Conservation (phyloP, 257 asterid genomes). For the Solanum bukasovii region DNA sequence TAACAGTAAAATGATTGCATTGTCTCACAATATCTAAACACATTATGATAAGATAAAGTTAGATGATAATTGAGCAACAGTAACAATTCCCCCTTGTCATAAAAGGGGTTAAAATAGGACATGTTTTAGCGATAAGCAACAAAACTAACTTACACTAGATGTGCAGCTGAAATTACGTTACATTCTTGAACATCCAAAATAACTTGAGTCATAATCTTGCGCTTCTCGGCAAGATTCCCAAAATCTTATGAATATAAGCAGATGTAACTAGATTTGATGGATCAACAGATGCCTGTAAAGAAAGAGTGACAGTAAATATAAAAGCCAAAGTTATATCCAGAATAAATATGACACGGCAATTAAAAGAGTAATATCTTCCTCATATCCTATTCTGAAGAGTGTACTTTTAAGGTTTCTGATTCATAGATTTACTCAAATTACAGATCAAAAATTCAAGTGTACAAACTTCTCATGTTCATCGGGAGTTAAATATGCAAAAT, state of each 20-base stretch:
- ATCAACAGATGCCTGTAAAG: constrained; percentile 38
- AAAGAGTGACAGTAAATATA: not conserved
- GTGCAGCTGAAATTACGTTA: not conserved
- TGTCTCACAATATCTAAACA: not conserved
- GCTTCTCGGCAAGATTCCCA: constrained; percentile 54
- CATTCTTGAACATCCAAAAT: not conserved
- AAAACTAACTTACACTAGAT: not conserved
- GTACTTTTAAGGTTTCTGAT: constrained; percentile 1
- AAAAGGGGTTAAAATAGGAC: not conserved
- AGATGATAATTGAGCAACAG: not conserved
- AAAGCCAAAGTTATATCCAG: not conserved
- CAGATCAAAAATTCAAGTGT: constrained; percentile 4
- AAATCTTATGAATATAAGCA: constrained; percentile 51
- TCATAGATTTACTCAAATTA: constrained; percentile 1
- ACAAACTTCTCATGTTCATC: not conserved
- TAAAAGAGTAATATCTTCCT: not conserved
- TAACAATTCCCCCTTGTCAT: not conserved
- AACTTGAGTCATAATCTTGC: constrained; percentile 24
- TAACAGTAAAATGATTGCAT: not conserved
- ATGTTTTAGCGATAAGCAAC: not conserved
- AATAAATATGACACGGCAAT: not conserved
- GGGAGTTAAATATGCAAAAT: not conserved
- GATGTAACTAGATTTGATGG: constrained; percentile 49
- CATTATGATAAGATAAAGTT: not conserved
- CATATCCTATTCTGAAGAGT: constrained; percentile 14